phyloP scores from a whole-genome alignment of 805 yeast species.

The Ogataea siamensis region DNA sequence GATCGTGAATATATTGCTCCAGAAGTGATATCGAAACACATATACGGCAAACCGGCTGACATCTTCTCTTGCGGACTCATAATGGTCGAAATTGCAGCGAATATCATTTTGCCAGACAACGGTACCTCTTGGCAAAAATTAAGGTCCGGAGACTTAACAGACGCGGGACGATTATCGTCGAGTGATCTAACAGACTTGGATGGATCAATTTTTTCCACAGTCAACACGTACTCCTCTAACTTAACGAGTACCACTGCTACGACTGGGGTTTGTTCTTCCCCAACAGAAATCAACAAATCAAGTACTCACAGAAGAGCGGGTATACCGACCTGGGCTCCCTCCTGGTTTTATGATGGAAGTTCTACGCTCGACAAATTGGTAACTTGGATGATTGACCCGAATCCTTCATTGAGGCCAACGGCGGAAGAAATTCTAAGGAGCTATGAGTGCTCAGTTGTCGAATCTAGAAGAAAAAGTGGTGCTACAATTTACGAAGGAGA shows the following conservation, averaged over 20 bases:
- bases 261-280: slow-evolving; percentile 13
- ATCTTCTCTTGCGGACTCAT: slow-evolving; percentile 91
- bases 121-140: slow-evolving; percentile 96
- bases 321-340: slow-evolving; percentile 85
- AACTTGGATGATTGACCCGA: slow-evolving; percentile 85
- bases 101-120: slow-evolving; percentile 90
- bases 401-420: slow-evolving; percentile 76
- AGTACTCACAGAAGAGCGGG: slow-evolving; percentile 18
- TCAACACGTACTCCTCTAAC: slow-evolving; percentile 21
- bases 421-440: slow-evolving; percentile 67
- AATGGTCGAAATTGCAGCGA: slow-evolving; percentile 93
- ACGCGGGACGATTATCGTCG: slow-evolving; percentile 84
- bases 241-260: slow-evolving; percentile 19
- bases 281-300: slow-evolving; percentile 10
- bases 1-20: slow-evolving; percentile 98
- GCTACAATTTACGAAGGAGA: slow-evolving; percentile 96
- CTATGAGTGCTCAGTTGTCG: slow-evolving; percentile 76
- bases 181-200: slow-evolving; percentile 51
- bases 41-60: slow-evolving; percentile 90
- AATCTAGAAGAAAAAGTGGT: slow-evolving; percentile 79
- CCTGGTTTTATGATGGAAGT: slow-evolving; percentile 70
- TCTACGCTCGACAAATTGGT: slow-evolving; percentile 77
- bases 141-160: slow-evolving; percentile 91
- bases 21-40: slow-evolving; percentile 78
- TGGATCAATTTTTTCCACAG: slow-evolving; percentile 22